Conservation (phyloP, 768 basidiomycete genomes). For the Tricholoma hemisulphureum region DNA sequence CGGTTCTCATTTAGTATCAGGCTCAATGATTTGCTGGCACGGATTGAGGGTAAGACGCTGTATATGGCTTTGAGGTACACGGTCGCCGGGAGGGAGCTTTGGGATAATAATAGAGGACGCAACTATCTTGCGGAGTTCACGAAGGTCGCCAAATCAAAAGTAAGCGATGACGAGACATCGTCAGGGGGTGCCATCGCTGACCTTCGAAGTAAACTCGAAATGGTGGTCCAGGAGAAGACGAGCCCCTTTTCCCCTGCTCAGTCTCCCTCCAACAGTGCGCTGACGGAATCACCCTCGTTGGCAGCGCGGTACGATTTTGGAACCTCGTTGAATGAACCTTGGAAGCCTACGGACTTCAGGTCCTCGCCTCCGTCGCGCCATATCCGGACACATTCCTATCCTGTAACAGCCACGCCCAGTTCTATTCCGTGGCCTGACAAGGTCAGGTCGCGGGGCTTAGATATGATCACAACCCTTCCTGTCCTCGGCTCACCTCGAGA, state of each 20-base stretch:
- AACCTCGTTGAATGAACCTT: constrained; percentile 48
- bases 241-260: constrained; percentile 14
- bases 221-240: constrained; percentile 44
- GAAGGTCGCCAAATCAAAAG: constrained; percentile 25
- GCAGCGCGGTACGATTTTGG: constrained; percentile 60
- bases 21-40: constrained; percentile 71
- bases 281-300: constrained; percentile 29
- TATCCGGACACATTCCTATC: constrained; percentile 49
- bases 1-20: constrained; percentile 76
- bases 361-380: constrained; percentile 22
- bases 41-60: constrained; percentile 82
- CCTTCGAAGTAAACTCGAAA: constrained; percentile 65
- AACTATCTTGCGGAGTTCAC: constrained; percentile 80
- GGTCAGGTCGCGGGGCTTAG: not conserved
- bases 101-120: constrained; percentile 85
- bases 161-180: constrained; percentile 35
- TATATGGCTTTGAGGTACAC: constrained; percentile 73
- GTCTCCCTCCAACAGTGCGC: constrained; percentile 34
- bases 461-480: not conserved
- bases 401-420: constrained; percentile 34
- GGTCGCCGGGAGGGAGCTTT: constrained; percentile 73
- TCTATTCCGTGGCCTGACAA: constrained; percentile 44
- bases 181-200: constrained; percentile 35
- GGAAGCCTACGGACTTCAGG: constrained; percentile 33
- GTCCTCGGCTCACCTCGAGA: constrained; percentile 55